A percentile compares a stretch with the other conserved stretches of the same genome.
Conservation (phyloP, 306 rosid species). For the Castanea mollissima region DNA sequence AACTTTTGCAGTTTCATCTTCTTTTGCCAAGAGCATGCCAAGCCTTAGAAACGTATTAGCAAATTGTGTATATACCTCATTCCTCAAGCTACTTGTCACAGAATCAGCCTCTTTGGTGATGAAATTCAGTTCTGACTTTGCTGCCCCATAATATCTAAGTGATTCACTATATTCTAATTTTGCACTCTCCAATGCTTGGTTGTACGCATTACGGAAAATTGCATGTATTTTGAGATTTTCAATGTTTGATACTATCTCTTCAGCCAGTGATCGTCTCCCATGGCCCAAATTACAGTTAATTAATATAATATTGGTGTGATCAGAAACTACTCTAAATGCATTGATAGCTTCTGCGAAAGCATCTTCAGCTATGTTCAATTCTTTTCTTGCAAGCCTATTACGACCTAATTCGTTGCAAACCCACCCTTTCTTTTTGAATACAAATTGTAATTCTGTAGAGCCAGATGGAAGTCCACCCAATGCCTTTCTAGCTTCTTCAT, state of each 20-base stretch:
- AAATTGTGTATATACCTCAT: conserved; percentile 80
- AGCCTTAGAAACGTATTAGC: conserved; percentile 90
- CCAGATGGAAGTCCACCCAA: conserved; percentile 61
- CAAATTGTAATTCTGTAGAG: conserved; percentile 66
- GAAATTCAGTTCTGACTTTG: conserved; percentile 64
- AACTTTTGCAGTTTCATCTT: conserved; percentile 66
- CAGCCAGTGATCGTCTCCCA: conserved; percentile 89
- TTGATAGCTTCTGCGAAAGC: conserved; percentile 80
- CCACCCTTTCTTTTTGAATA: conserved; percentile 84
- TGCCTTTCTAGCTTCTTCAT: conserved; percentile 74
- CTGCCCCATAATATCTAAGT: conserved; percentile 81
- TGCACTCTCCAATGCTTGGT: conserved; percentile 69
- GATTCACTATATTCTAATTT: conserved; percentile 83
- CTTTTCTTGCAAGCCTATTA: conserved; percentile 67
- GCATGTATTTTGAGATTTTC: conserved; percentile 56
- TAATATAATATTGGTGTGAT: conserved; percentile 81
- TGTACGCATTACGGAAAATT: conserved; percentile 53
- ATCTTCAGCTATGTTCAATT: conserved; percentile 66
- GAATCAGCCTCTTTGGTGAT: conserved; percentile 40
- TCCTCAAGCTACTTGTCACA: conserved; percentile 51
- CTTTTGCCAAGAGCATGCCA: conserved; percentile 95
- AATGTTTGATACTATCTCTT: conserved; percentile 68
- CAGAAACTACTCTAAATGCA: conserved; percentile 84
- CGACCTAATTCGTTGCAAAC: conserved; percentile 90
- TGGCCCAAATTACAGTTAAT: conserved; percentile 93